Evolutionary conservation across 768 basidiomycete species (phyloP).

Genomic region (Saitozyma podzolica): DNA sequence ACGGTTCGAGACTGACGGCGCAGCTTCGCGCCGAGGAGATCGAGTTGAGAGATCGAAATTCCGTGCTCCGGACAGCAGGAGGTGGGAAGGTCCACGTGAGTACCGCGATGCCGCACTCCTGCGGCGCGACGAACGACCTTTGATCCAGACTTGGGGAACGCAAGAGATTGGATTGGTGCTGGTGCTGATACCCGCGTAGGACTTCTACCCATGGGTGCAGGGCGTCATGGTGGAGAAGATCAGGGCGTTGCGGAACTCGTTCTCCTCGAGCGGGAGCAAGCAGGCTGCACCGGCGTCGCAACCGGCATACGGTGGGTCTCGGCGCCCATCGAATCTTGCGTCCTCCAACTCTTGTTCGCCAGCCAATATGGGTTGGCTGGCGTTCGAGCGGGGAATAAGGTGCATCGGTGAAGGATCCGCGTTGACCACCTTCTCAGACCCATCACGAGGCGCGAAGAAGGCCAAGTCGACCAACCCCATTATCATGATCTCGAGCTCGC

Average conservation of each 20-base stretch:
- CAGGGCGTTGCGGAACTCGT: conserved; percentile 63
- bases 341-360: no score
- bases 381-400: not conserved
- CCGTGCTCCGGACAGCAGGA: conserved; percentile 65
- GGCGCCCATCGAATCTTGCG: no score
- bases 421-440: conserved; percentile 21
- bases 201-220: conserved; percentile 69
- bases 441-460: conserved; percentile 39
- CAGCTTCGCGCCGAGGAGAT: conserved; percentile 59
- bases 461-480: conserved; percentile 80
- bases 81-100: conserved; percentile 77
- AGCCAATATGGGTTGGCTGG: no score
- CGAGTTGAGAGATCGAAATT: conserved; percentile 66
- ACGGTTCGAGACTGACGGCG: conserved; percentile 53
- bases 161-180: no score
- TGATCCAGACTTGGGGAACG: no score
- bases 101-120: conserved; percentile 3
- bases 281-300: conserved; percentile 15
- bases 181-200: conserved; percentile 57
- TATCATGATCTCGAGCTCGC: conserved; percentile 94
- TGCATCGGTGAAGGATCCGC: conserved; percentile 1
- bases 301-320: conserved; percentile 16
- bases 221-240: conserved; percentile 71
- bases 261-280: conserved; percentile 19
- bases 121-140: not conserved